Percentiles rank a stretch among this genome's conserved stretches.
Evolutionary conservation across 2,329 filamentous ascomycete genomes (phyloP).

Genomic region (Penicillium sp.): DNA sequence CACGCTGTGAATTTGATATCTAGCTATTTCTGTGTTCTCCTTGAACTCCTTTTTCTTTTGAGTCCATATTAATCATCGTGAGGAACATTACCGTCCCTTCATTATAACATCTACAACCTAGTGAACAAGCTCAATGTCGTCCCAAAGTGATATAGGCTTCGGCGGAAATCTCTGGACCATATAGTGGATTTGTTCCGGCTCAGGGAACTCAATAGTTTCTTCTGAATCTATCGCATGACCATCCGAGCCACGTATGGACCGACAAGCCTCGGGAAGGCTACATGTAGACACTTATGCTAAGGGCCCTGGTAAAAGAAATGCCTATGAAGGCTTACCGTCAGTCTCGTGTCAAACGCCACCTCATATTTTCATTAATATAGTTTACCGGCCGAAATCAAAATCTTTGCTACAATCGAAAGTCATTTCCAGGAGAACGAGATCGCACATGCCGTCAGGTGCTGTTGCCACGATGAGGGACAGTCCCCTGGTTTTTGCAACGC

Average conservation of each 20-base stretch:
- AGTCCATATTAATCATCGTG: slow-evolving; percentile 50
- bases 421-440: neutral
- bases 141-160: neutral
- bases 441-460: too few species aligned
- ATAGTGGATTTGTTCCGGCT: neutral
- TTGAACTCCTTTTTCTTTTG: neutral
- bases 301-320: neutral
- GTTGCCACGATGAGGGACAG: too few species aligned
- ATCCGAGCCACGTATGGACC: neutral
- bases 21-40: neutral
- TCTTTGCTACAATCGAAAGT: neutral
- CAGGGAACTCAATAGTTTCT: neutral
- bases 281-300: neutral
- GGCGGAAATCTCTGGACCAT: neutral
- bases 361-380: neutral
- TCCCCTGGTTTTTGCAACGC: neutral
- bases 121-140: neutral
- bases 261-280: neutral
- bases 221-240: neutral
- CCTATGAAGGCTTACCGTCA: neutral
- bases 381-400: neutral
- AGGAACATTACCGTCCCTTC: slow-evolving; percentile 51
- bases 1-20: neutral
- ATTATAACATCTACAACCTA: slow-evolving; percentile 14
- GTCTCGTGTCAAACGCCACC: neutral